These are phyloP conservation scores for Aspergillus ibericus DNA, from an alignment of 2,329 filamentous ascomycete species.

Conservation along the genomic window DNA sequence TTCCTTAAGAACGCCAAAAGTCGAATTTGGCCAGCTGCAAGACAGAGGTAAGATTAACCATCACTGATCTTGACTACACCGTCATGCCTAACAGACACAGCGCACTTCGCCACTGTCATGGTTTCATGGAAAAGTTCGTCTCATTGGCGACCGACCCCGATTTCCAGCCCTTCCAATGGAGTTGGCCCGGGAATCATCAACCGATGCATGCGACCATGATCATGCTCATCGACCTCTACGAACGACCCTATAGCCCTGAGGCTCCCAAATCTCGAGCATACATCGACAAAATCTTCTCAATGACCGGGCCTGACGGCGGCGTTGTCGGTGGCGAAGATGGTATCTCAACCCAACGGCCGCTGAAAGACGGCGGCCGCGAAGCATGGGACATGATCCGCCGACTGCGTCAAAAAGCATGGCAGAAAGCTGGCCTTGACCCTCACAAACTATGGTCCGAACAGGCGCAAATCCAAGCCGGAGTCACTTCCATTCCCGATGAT, in stretches of 20 bases:
- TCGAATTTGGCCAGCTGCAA: conserved; percentile 48
- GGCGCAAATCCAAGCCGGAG: conserved; percentile 43
- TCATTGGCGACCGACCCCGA: conserved; percentile 48
- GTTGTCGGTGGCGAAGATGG: conserved; percentile 49
- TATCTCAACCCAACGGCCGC: conserved; percentile 43
- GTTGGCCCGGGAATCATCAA: conserved; percentile 44
- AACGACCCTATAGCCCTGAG: conserved; percentile 47
- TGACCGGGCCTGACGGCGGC: conserved; percentile 47
- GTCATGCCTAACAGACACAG: conserved; percentile 22
- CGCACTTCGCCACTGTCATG: conserved; percentile 49
- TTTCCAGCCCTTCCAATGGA: conserved; percentile 51
- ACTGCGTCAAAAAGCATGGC: conserved; percentile 50
- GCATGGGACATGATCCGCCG: conserved; percentile 52
- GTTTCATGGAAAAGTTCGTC: conserved; percentile 52
- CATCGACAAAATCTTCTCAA: conserved; percentile 48
- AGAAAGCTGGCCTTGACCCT: conserved; percentile 49
- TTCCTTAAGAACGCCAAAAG: conserved; percentile 51
- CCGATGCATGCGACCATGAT: conserved; percentile 40
- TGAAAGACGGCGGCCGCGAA: conserved; percentile 50
- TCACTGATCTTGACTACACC: not conserved
- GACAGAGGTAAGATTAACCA: conserved; percentile 39
- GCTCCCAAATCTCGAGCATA: conserved; percentile 47
- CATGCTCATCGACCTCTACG: conserved; percentile 51
- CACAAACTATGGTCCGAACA: conserved; percentile 49
- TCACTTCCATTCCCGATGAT: conserved; percentile 25